Conservation (phyloP, 768 basidiomycete genomes). For the Psilocybe sp. region DNA sequence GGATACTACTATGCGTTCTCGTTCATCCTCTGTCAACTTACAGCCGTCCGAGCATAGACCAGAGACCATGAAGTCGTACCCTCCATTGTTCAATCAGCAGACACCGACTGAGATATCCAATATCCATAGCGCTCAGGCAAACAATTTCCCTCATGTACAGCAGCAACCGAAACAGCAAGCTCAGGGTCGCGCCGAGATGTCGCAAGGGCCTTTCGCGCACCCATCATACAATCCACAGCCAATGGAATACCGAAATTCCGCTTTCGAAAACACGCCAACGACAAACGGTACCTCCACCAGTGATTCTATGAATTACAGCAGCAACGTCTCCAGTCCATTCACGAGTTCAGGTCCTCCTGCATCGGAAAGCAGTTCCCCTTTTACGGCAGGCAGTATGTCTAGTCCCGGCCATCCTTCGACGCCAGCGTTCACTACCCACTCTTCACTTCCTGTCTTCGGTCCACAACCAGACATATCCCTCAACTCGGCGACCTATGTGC, state of each 20-base stretch:
- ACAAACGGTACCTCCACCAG: background rate
- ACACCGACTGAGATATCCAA: too few species aligned
- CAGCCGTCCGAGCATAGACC: too few species aligned
- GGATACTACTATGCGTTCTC: too few species aligned
- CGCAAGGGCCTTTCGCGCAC: too few species aligned
- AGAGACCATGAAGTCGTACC: too few species aligned
- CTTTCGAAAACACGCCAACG: conserved; percentile 12
- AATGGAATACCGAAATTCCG: conserved; percentile 15
- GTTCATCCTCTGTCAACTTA: too few species aligned
- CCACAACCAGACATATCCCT: conserved; percentile 8
- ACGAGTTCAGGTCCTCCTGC: conserved; percentile 16
- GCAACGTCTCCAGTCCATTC: conserved; percentile 23
- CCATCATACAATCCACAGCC: background rate
- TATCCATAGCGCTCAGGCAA: too few species aligned
- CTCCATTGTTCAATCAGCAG: too few species aligned
- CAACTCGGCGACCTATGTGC: conserved; percentile 17
- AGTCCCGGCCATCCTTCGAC: conserved; percentile 23
- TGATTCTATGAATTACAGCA: conserved; percentile 8
- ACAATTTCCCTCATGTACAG: too few species aligned
- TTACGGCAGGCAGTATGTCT: conserved; percentile 17
- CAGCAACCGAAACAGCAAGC: too few species aligned
- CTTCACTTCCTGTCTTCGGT: conserved; percentile 25
- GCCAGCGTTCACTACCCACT: conserved; percentile 23
- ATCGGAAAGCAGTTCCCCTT: conserved; percentile 29
- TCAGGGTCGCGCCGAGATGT: too few species aligned